Base-by-base conservation (phyloP, 2,329 filamentous ascomycete genomes). In the Immersiporthe knoxdaviesiana region DNA sequence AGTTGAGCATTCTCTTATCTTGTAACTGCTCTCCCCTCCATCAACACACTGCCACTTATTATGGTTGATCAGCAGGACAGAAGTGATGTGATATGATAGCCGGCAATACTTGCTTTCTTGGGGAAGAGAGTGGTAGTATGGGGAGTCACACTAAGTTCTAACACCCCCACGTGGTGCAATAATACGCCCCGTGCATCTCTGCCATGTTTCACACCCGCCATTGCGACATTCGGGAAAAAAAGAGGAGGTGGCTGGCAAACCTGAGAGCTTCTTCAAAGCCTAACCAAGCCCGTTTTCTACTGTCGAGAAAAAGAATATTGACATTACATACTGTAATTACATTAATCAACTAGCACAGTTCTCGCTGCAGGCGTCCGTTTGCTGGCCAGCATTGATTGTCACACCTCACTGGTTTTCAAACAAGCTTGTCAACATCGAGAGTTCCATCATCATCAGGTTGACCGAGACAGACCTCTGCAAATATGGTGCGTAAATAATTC, bases 121-220 rank as follows among this genome's bases (percentile, higher is more conserved):
- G 27, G 27, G 27, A 30, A 54, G 12, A 2, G 1, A 24, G 24
- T n/a, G 24, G 50, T 30, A 18, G 52, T 30, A 30, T 30, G 27
- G 1, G 18, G 3, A 18, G 18, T 2, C 44, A 47, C 44, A 47
- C 44, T 47, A 47, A 47, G n/a, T n/a, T n/a, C 44, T n/a, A 18
- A 30, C 52, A n/a, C n/a, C n/a, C 56, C 56, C 56, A 59, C 56
- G 56, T 59, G 56, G 7, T 14, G 30, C 32, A 30, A 37, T 10
- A 59, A 59, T 8, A n/a, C 32, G 44, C 2, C 32, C 56, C 30
- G 32, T 21, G 30, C 56, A 30, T n/a, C 30, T 37, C 18, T 47
- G 32, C 56, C 56, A 59, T 24, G 32, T 59, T 59, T 59, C 56
- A 37, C n/a, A 21, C 56, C 56, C n/a, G n/a, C 16, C 32, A 37